Percentiles rank a stretch among this genome's conserved stretches.
Conservation (phyloP, 1,139 yeast species). For the Zygosaccharomyces sapae region DNA sequence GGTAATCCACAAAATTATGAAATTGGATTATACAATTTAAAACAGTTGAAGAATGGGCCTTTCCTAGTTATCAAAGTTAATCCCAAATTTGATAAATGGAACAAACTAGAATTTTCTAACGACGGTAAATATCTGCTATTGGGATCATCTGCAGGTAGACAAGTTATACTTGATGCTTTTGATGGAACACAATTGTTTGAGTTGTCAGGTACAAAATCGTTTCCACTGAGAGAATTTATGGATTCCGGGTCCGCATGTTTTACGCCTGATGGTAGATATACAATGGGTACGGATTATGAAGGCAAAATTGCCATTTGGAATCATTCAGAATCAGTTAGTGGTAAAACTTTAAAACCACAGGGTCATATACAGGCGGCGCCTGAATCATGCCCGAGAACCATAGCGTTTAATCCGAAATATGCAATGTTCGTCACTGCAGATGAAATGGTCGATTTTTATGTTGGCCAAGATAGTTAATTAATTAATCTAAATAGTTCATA, state of each 20-base stretch:
- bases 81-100: constrained; percentile 46
- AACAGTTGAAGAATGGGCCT: constrained; percentile 54
- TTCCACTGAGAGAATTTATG: constrained; percentile 46
- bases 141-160: constrained; percentile 49
- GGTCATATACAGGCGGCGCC: constrained; percentile 35
- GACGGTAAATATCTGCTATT: constrained; percentile 70
- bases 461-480: constrained; percentile 37
- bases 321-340: constrained; percentile 39
- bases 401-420: constrained; percentile 73
- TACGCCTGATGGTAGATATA: constrained; percentile 76
- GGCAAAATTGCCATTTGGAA: constrained; percentile 63
- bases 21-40: constrained; percentile 58
- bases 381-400: constrained; percentile 51
- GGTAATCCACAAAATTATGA: constrained; percentile 49
- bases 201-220: constrained; percentile 44
- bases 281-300: constrained; percentile 57
- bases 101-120: constrained; percentile 75
- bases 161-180: constrained; percentile 67
- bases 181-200: constrained; percentile 56
- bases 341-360: constrained; percentile 31
- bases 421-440: constrained; percentile 82
- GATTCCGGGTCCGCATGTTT: constrained; percentile 60
- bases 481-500: constrained; percentile 15
- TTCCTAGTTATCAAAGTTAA: constrained; percentile 45
- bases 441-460: constrained; percentile 38